A percentile compares a stretch with the other conserved stretches of the same genome.
phyloP scores from a whole-genome alignment of 345 rosid species.

The Lepidium africanum region DNA sequence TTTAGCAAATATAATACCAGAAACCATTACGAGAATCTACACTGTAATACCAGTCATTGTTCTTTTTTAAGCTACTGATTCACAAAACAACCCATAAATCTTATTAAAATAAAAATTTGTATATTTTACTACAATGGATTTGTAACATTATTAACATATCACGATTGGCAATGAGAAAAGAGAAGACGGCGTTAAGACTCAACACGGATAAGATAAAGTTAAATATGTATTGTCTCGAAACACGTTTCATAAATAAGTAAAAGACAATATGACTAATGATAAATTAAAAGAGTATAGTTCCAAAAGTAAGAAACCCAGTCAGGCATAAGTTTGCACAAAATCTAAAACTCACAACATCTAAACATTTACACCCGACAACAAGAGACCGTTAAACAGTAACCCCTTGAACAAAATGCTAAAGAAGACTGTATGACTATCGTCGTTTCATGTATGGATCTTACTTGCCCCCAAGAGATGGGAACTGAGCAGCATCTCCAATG shows the following conservation, averaged over 20 bases:
- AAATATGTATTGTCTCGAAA: conserved; percentile 1
- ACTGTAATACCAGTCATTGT: no score
- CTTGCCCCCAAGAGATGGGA: conserved; percentile 91
- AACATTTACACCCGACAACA: conserved; percentile 26
- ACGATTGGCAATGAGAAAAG: background rate
- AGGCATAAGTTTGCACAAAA: conserved; percentile 17
- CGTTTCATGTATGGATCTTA: conserved; percentile 30
- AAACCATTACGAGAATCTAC: no score
- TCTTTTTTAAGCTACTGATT: no score
- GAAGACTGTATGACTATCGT: background rate
- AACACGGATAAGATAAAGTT: background rate
- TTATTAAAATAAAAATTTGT: no score
- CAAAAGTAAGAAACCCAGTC: background rate
- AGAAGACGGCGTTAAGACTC: background rate
- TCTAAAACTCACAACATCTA: conserved; percentile 25
- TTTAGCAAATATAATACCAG: no score
- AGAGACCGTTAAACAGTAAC: background rate
- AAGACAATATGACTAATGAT: conserved; percentile 3
- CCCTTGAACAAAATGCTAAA: background rate
- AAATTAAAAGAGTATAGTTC: conserved; percentile 1
- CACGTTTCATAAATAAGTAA: conserved; percentile 6
- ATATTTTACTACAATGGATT: background rate
- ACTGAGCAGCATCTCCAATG: conserved; percentile 74
- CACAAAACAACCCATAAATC: no score
- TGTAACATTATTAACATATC: background rate